phyloP scores from a whole-genome alignment of 176 grass and related monocot genomes.

The Alloteropsis semialata region DNA sequence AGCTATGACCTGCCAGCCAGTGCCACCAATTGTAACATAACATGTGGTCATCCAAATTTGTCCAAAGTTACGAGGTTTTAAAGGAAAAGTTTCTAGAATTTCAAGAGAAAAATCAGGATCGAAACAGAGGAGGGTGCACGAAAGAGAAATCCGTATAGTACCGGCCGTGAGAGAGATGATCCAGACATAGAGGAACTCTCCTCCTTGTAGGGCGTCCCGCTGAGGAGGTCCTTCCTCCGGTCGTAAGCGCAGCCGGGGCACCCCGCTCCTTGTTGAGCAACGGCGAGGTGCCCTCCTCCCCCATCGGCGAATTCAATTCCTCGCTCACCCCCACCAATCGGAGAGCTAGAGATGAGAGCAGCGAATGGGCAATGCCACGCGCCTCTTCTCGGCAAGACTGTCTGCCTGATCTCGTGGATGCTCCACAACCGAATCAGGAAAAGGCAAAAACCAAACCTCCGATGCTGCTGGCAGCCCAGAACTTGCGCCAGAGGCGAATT shows the following conservation, averaged over 20 bases:
- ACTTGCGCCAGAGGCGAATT: too few relatives aligned
- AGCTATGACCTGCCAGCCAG: too few relatives aligned
- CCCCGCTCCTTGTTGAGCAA: slow-evolving; percentile 18
- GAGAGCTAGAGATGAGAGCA: too few relatives aligned
- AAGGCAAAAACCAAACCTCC: too few relatives aligned
- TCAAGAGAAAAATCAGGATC: not conserved
- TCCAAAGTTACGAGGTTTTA: not conserved
- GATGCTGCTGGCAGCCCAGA: too few relatives aligned
- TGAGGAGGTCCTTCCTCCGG: slow-evolving; percentile 6
- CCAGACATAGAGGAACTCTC: slow-evolving; percentile 61
- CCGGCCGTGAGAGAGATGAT: slow-evolving; percentile 36
- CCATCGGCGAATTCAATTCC: not conserved
- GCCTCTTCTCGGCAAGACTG: too few relatives aligned
- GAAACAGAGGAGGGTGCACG: not conserved
- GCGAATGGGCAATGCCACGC: too few relatives aligned
- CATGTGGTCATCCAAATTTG: not conserved
- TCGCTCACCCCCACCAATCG: too few relatives aligned
- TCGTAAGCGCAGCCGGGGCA: slow-evolving; percentile 49
- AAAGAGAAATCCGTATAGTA: not conserved
- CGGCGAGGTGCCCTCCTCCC: not conserved
- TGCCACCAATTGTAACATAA: not conserved
- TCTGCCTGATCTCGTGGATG: too few relatives aligned
- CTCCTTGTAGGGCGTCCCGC: slow-evolving; percentile 45
- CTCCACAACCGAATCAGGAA: too few relatives aligned
- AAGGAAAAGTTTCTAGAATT: too few relatives aligned